Percentiles rank a stretch among this genome's conserved stretches.
phyloP scores from a whole-genome alignment of 202 grass and related monocot species.

The Schoenoplectus triqueter region DNA sequence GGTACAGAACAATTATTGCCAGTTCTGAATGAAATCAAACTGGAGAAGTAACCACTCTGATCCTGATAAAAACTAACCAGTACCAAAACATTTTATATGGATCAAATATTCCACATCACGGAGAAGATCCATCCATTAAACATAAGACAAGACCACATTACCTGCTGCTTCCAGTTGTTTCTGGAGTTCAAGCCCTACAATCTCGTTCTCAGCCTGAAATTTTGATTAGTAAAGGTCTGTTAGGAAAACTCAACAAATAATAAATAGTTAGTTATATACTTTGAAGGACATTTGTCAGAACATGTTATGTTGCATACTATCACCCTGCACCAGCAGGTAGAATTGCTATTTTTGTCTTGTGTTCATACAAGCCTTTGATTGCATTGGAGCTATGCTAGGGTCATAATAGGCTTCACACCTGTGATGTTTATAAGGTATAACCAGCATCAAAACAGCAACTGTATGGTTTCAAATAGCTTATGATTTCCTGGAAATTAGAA shows the following conservation, averaged over 20 bases:
- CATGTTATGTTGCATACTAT: not conserved
- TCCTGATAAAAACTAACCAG: not conserved
- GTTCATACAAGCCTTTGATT: not conserved
- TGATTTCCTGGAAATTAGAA: not conserved
- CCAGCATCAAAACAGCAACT: not conserved
- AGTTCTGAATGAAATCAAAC: slow-evolving; percentile 27
- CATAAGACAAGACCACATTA: slow-evolving; percentile 33
- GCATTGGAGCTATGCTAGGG: not conserved
- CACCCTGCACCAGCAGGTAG: not conserved
- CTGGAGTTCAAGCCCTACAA: slow-evolving; percentile 73
- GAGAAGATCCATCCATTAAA: not conserved
- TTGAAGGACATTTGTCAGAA: not conserved
- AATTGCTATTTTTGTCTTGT: not conserved
- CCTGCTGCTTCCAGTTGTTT: slow-evolving; percentile 88
- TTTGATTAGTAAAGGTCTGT: not conserved
- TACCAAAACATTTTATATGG: not conserved
- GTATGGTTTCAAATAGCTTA: not conserved
- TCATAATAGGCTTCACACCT: not conserved
- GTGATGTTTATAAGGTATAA: not conserved
- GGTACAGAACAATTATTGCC: not conserved
- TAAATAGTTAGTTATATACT: not conserved
- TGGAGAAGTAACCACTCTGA: not conserved
- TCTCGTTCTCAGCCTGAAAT: slow-evolving; percentile 85
- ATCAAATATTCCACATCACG: not conserved
- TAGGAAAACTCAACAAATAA: not conserved